These are phyloP conservation scores for Chalciporus sp. DNA, from an alignment of 1,284 basidiomycete genomes.

Conservation along the genomic window DNA sequence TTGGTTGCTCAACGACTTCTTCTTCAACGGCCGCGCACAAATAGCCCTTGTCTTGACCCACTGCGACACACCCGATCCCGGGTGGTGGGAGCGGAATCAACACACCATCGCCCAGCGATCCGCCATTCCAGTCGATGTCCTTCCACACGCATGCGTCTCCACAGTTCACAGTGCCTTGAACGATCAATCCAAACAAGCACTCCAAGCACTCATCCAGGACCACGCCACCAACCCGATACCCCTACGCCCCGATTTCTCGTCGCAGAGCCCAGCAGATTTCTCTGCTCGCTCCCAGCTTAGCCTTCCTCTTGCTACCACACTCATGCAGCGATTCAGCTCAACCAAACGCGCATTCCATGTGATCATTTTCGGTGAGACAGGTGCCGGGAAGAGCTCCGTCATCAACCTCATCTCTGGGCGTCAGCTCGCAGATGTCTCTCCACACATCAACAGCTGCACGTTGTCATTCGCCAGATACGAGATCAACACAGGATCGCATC, in stretches of 20 bases:
- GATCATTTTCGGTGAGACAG: constrained; percentile 16
- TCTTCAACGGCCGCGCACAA: constrained; percentile 20
- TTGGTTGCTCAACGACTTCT: constrained; percentile 10
- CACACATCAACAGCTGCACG: constrained; percentile 4
- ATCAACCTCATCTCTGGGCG: constrained; percentile 11
- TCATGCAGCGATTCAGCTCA: constrained; percentile 3
- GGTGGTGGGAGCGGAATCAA: constrained; percentile 11
- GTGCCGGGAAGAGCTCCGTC: constrained; percentile 8
- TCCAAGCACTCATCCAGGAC: constrained; percentile 1
- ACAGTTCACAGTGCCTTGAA: not conserved
- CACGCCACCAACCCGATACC: not conserved
- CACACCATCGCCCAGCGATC: not conserved
- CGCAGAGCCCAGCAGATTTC: not conserved
- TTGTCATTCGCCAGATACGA: not conserved
- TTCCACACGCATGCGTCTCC: constrained; percentile 8
- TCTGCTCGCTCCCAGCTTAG: not conserved
- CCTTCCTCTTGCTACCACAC: not conserved
- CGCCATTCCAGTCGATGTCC: constrained; percentile 1
- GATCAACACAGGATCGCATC: not conserved
- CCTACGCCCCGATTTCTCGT: not conserved
- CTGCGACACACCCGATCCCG: constrained; percentile 19
- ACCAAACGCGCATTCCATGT: not conserved
- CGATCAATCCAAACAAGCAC: constrained; percentile 1
- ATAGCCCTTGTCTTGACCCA: constrained; percentile 35
- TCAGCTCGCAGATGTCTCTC: constrained; percentile 1